Base-by-base conservation (phyloP, 179 eudicot genomes). In the Heliamphora pulchella region DNA sequence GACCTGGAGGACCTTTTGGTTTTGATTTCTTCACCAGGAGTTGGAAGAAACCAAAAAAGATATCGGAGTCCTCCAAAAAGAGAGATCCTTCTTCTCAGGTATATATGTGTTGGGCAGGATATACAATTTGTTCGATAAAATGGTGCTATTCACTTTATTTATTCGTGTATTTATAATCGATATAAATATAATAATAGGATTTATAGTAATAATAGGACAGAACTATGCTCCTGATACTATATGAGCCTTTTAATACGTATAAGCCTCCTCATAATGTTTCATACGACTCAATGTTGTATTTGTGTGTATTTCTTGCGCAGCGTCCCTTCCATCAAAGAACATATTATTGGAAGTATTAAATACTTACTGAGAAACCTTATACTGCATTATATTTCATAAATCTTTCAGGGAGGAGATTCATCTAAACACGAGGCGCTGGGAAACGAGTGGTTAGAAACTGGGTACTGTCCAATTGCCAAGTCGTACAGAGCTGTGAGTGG, bases 381-480 rank as follows among this genome's bases (percentile, higher is more conserved):
- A 57, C 15, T 54, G 61, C 53, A 5, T 8, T 31, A 39, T 43
- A 3, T 67, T 39, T 58, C 46, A 17, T 44, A 65, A 70, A 68
- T 50, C 55, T 71, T 81, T 80, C 85, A 91, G 91, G 90, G 87
- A 74, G 86, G 86, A 64, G 85, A 85, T 59, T 77, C 86, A 18
- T 83, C 90, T 57, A 83, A 79, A 18, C 91, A 91, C 31, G 96
- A 93, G 85, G 91, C 96, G 54, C 43, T 86, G 6, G 85, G 89
- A 77, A 86, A 85, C 8, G 94, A 91, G 80, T 93, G 96, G 97
- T 67, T 93, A 69, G 81, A 87, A 80, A 83, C 80, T 0, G 97
- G 96, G 9, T 89, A 90, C 84, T 93, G 96, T 43, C 96, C 97
- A 1, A 87, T 93, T 8, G 96, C 97, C 13, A 93, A 91, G 76